phyloP scores from a whole-genome alignment of 805 yeast genomes.

The Wickerhamomyces hampshirensis region DNA sequence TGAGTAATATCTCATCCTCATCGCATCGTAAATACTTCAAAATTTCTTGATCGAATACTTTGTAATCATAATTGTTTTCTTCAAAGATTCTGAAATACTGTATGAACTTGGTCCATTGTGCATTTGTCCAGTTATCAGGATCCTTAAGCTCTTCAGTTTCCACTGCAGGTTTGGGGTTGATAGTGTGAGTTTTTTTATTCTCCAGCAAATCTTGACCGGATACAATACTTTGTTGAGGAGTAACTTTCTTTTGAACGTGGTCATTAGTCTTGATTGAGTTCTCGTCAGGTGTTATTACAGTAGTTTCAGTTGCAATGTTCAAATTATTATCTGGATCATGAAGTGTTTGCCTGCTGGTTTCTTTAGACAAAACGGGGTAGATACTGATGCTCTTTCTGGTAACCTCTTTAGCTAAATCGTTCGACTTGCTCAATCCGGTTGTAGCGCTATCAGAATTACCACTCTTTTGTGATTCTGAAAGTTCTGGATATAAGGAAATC shows the following conservation, averaged over 20 bases:
- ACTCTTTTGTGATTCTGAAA: not conserved
- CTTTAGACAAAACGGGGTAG: constrained; percentile 4
- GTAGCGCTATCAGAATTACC: too few species aligned
- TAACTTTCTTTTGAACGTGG: too few species aligned
- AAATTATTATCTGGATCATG: too few species aligned
- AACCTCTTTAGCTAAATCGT: not conserved
- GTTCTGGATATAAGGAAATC: not conserved
- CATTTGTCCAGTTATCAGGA: constrained; percentile 7
- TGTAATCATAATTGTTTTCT: constrained; percentile 5
- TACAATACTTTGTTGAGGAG: too few species aligned
- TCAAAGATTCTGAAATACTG: constrained; percentile 7
- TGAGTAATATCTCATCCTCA: constrained; percentile 16
- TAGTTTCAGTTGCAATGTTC: not conserved
- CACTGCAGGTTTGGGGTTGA: not conserved
- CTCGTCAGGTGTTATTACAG: too few species aligned
- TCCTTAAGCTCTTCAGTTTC: constrained; percentile 6
- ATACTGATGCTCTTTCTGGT: constrained; percentile 1
- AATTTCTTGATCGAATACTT: constrained; percentile 9
- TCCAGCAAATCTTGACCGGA: not conserved
- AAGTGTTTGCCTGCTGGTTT: not conserved
- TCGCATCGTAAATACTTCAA: constrained; percentile 18
- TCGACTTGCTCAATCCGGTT: not conserved
- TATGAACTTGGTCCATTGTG: constrained; percentile 21
- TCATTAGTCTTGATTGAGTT: too few species aligned
- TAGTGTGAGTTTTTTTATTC: not conserved